These are phyloP conservation scores for Irpex sp. DNA, from an alignment of 1,284 basidiomycete genomes.

Conservation along the genomic window DNA sequence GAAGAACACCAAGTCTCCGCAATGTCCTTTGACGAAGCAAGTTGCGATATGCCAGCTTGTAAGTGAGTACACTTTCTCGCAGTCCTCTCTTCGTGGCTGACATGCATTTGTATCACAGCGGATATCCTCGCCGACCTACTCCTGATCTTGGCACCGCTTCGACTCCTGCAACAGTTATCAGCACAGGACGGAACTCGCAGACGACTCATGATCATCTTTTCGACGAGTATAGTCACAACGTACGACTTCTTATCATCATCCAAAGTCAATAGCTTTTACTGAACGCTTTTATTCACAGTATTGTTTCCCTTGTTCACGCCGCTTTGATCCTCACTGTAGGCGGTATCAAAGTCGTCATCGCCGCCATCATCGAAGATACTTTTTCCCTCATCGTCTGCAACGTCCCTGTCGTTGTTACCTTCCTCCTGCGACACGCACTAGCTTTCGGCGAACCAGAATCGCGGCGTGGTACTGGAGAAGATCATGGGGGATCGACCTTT, in stretches of 20 bases:
- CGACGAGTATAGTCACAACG: too few species aligned
- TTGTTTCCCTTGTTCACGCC: slow-evolving; percentile 40
- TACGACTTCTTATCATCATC: too few species aligned
- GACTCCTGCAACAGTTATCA: too few species aligned
- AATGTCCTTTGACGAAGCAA: slow-evolving; percentile 33
- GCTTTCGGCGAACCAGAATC: not conserved
- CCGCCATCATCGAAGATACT: slow-evolving; percentile 37
- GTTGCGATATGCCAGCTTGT: slow-evolving; percentile 38
- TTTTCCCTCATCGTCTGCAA: slow-evolving; percentile 39
- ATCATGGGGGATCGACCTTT: not conserved
- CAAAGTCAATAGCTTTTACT: too few species aligned
- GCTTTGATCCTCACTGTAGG: slow-evolving; percentile 31
- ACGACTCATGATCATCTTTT: too few species aligned
- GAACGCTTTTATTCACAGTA: not conserved
- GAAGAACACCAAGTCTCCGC: slow-evolving; percentile 32
- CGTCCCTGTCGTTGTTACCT: slow-evolving; percentile 35
- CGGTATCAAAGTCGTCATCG: slow-evolving; percentile 32
- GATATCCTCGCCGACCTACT: too few species aligned
- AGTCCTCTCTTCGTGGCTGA: too few species aligned
- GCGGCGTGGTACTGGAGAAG: not conserved
- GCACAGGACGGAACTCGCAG: too few species aligned
- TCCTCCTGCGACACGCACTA: slow-evolving; percentile 20
- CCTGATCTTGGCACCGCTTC: too few species aligned
- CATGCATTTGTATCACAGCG: too few species aligned
- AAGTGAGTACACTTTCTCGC: slow-evolving; percentile 24